Evolutionary conservation across 805 yeast species (phyloP).

Genomic region (Millerozyma acaciae): DNA sequence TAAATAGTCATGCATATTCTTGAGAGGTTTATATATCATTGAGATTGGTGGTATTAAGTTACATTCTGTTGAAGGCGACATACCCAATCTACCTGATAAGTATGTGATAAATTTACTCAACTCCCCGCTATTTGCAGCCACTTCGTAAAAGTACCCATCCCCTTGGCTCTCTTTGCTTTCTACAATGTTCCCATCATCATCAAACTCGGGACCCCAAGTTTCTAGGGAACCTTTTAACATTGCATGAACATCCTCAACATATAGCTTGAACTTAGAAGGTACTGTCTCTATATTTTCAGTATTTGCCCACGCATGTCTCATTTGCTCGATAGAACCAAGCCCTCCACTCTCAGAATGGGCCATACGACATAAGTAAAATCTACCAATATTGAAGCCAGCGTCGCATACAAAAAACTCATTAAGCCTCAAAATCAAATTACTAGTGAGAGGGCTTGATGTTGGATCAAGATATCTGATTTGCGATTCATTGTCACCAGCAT

Average conservation of each 20-base stretch:
- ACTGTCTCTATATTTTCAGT: constrained; percentile 5
- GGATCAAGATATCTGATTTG: constrained; percentile 33
- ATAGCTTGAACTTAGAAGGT: constrained; percentile 33
- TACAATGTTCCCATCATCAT: constrained; percentile 27
- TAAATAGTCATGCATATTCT: constrained; percentile 27
- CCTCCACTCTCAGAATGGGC: constrained; percentile 34
- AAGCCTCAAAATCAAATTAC: constrained; percentile 29
- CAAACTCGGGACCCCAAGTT: constrained; percentile 33
- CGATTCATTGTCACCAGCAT: constrained; percentile 1
- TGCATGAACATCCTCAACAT: constrained; percentile 38
- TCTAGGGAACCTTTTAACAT: constrained; percentile 25
- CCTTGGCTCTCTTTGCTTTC: constrained; percentile 5
- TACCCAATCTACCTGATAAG: constrained; percentile 20
- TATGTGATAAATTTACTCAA: constrained; percentile 23
- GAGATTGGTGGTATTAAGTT: constrained; percentile 9
- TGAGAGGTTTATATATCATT: constrained; percentile 23
- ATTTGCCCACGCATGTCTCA: constrained; percentile 22
- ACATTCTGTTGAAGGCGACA: constrained; percentile 1
- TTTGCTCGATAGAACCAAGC: constrained; percentile 28
- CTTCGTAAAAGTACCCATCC: constrained; percentile 28
- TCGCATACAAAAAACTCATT: constrained; percentile 38
- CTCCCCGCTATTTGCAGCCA: constrained; percentile 30
- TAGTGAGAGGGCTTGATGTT: constrained; percentile 32
- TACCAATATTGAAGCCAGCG: constrained; percentile 35
- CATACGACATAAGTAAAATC: constrained; percentile 37